These are phyloP conservation scores for Rhodotorula taiwanensis DNA, from an alignment of 768 basidiomycete genomes.

Conservation along the genomic window DNA sequence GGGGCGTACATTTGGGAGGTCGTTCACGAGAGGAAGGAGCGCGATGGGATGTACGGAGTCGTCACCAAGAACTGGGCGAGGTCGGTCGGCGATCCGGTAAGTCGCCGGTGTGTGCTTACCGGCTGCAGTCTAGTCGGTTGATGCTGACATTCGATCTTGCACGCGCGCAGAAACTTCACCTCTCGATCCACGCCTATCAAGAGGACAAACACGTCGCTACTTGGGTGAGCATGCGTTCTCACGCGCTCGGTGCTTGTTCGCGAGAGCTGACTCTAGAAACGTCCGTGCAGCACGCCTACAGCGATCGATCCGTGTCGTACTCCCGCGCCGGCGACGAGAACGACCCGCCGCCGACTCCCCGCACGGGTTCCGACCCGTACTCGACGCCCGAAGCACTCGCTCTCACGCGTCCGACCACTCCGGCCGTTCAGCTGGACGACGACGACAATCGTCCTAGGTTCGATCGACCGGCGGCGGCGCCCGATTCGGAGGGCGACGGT, in stretches of 20 bases:
- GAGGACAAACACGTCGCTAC: conserved; percentile 25
- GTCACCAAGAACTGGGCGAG: conserved; percentile 19
- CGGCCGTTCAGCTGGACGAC: not conserved
- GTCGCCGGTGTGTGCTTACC: not conserved
- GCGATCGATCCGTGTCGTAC: conserved; percentile 31
- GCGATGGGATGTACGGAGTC: conserved; percentile 13
- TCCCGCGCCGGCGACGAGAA: conserved; percentile 18
- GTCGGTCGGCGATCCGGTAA: conserved; percentile 13
- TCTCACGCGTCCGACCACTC: not conserved
- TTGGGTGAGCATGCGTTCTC: conserved; percentile 7
- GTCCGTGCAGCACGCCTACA: conserved; percentile 25
- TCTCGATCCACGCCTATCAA: conserved; percentile 24
- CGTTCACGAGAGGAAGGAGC: conserved; percentile 8
- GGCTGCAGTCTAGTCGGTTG: not conserved
- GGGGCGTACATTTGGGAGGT: conserved; percentile 18
- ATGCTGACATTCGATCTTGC: not conserved
- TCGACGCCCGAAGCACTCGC: conserved; percentile 19
- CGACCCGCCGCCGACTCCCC: conserved; percentile 12
- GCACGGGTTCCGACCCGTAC: conserved; percentile 20
- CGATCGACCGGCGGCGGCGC: conserved; percentile 15
- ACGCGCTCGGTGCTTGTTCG: fast-evolving
- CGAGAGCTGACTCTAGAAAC: not conserved
- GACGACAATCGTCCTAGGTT: conserved; percentile 11
- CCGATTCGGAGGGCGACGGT: not conserved
- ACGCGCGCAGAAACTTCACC: conserved; percentile 24